Evolutionary conservation across 208 protist genomes (phyloP).

Genomic region (Leptomonas seymouri): DNA sequence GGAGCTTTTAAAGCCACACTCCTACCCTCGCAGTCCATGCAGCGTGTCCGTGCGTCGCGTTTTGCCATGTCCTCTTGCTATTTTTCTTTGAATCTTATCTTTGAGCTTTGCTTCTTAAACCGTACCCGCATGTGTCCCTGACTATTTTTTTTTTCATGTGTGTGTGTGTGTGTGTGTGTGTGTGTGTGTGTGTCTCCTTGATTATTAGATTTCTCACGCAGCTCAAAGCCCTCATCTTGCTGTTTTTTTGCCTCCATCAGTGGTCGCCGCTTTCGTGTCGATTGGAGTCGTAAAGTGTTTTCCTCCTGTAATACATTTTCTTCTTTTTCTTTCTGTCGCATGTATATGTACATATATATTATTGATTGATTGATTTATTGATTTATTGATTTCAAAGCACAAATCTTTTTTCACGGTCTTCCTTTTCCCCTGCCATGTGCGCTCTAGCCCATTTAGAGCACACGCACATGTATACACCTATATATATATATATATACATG

Average conservation of each 20-base stretch:
- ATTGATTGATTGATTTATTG: neutral
- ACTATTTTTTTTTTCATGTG: constrained; percentile 9
- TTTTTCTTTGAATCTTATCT: neutral
- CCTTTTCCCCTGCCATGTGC: neutral
- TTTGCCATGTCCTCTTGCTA: no score
- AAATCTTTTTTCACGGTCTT: constrained; percentile 14
- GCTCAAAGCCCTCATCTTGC: neutral
- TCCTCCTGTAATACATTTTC: constrained; percentile 15
- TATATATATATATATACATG: neutral
- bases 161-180: neutral
- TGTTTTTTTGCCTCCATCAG: constrained; percentile 30
- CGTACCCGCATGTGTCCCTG: neutral
- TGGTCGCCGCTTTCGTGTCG: no score
- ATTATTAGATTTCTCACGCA: no score
- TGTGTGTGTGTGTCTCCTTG: neutral
- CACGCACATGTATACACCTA: neutral
- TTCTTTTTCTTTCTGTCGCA: neutral
- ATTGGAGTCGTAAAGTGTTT: no score
- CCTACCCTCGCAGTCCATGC: no score
- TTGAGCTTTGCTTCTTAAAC: neutral
- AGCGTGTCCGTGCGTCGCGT: no score
- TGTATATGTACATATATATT: neutral
- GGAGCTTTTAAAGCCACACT: no score
- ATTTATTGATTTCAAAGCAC: neutral
- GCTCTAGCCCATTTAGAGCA: no score